These are phyloP conservation scores for Populus alba DNA, from an alignment of 345 rosid species.

Conservation along the genomic window DNA sequence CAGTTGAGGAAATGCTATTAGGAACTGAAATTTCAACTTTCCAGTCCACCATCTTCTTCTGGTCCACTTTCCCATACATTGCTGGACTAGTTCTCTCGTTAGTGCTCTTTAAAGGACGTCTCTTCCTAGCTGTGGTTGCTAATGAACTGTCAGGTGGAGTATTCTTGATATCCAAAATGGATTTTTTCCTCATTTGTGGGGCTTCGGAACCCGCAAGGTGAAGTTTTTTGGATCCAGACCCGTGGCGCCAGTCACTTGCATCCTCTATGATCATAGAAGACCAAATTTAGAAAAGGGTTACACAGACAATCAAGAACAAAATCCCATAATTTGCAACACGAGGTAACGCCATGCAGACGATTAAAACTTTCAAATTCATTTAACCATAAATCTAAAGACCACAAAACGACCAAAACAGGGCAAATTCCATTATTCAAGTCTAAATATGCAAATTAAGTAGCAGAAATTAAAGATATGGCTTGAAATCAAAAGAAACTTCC, in stretches of 20 bases:
- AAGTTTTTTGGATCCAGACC: constrained; percentile 41
- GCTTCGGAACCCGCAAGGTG: constrained; percentile 23
- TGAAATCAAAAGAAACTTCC: neutral
- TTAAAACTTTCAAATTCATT: neutral
- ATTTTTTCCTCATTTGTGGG: constrained; percentile 37
- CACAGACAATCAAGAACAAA: neutral
- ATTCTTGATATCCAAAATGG: constrained; percentile 33
- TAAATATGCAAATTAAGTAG: neutral
- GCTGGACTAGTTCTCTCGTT: constrained; percentile 43
- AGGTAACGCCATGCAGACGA: neutral
- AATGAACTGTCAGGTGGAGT: constrained; percentile 53
- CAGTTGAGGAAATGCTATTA: constrained; percentile 25
- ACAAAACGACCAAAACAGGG: neutral
- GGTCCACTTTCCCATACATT: constrained; percentile 29
- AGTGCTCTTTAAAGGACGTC: constrained; percentile 41
- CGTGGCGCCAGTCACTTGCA: constrained; percentile 51
- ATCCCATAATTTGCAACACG: neutral
- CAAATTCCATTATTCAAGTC: neutral
- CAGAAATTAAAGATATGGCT: neutral
- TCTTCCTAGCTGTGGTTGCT: constrained; percentile 45
- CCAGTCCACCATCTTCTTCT: constrained; percentile 55
- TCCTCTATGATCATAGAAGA: constrained; percentile 40
- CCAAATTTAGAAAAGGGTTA: neutral
- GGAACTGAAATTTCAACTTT: constrained; percentile 48
- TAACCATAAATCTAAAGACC: neutral